A percentile compares a stretch with the other conserved stretches of the same genome.
Conservation (phyloP, 495 filamentous ascomycete species). For the Amorphotheca resinae region DNA sequence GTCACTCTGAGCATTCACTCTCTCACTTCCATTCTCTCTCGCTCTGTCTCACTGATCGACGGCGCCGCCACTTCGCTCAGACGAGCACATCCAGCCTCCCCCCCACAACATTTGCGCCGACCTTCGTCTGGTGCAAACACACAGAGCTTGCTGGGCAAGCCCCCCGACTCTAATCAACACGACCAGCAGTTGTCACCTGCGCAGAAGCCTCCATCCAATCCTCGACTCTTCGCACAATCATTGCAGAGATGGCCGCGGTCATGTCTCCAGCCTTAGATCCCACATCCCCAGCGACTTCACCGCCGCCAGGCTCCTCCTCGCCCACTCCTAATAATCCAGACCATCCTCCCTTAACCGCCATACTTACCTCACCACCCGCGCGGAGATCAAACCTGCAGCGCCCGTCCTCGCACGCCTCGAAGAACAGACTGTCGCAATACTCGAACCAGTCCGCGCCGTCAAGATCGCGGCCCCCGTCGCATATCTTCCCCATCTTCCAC, state of each 20-base stretch:
- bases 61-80: not conserved
- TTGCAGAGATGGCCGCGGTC: conserved; percentile 35
- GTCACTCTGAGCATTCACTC: not conserved
- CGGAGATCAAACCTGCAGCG: conserved; percentile 48
- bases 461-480: conserved; percentile 64
- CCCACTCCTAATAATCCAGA: conserved; percentile 41
- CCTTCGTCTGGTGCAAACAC: not conserved
- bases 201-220: not conserved
- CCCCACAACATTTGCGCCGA: not conserved
- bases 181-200: not conserved
- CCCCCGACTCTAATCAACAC: not conserved
- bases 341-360: conserved; percentile 46
- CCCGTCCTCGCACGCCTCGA: conserved; percentile 56
- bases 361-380: conserved; percentile 46
- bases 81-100: not conserved
- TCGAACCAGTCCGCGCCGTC: conserved; percentile 54
- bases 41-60: too few species aligned
- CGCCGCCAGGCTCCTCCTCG: conserved; percentile 39
- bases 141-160: conserved; percentile 8
- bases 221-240: not conserved
- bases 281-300: conserved; percentile 35
- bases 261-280: conserved; percentile 34
- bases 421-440: conserved; percentile 54
- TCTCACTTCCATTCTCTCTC: too few species aligned
- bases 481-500: conserved; percentile 71